These are phyloP conservation scores for Coemansia sp. DNA, from an alignment of 192 early-diverging fungal species.

Conservation along the genomic window DNA sequence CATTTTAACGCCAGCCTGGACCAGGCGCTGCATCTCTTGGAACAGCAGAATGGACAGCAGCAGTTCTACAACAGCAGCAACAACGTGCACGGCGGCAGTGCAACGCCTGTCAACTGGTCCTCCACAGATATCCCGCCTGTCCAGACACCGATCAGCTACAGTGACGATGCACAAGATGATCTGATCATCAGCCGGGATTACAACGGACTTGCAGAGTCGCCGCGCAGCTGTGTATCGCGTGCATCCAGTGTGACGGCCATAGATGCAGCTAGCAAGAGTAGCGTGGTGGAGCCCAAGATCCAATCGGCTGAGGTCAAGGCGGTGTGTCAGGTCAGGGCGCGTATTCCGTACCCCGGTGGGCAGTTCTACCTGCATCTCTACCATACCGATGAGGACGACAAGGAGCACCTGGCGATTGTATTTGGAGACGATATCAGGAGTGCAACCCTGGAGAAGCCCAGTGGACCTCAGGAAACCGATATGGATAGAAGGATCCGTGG, in stretches of 20 bases:
- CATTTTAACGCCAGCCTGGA: constrained; percentile 52
- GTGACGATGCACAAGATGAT: constrained; percentile 16
- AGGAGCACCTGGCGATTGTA: constrained; percentile 94
- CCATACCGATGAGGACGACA: constrained; percentile 75
- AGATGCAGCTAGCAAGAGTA: constrained; percentile 5
- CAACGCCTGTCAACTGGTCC: constrained; percentile 32
- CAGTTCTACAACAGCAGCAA: constrained; percentile 2
- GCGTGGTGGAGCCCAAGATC: not conserved
- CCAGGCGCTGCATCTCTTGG: constrained; percentile 31
- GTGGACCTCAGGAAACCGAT: constrained; percentile 64
- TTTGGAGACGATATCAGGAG: constrained; percentile 81
- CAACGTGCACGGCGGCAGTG: constrained; percentile 1
- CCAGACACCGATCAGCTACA: not conserved
- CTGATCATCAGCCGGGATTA: constrained; percentile 11
- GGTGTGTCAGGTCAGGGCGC: constrained; percentile 59
- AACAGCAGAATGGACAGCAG: constrained; percentile 19
- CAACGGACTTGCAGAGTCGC: not conserved
- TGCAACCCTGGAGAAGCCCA: constrained; percentile 59
- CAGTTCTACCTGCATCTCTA: constrained; percentile 83
- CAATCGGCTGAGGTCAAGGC: constrained; percentile 5
- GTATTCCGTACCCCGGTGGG: constrained; percentile 75
- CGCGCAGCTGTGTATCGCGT: constrained; percentile 21
- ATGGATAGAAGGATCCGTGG: constrained; percentile 79
- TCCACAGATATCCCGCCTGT: constrained; percentile 8
- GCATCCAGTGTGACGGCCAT: constrained; percentile 11